phyloP scores from a whole-genome alignment of 192 early-diverging fungal species.

The Mortierella alpina region DNA sequence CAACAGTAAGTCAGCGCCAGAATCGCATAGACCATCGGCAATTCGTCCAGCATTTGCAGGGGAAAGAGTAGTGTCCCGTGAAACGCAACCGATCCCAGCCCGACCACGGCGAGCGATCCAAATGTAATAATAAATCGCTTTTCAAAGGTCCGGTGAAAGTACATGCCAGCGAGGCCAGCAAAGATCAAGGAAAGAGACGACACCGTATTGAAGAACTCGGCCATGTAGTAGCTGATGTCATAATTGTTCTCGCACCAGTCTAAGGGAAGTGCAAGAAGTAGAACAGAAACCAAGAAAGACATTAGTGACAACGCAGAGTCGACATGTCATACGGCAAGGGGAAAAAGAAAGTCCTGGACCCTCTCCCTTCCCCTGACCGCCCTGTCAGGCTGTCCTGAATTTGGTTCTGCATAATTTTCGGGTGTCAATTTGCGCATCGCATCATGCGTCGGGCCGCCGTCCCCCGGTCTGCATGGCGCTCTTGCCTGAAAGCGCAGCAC shows the following conservation, averaged over 20 bases:
- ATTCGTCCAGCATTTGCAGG: conserved; percentile 45
- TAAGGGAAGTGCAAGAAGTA: background rate
- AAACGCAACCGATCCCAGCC: conserved; percentile 47
- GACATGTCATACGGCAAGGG: background rate
- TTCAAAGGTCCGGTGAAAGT: conserved; percentile 37
- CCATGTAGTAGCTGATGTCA: conserved; percentile 68
- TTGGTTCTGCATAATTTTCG: too few relatives aligned
- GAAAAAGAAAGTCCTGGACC: background rate
- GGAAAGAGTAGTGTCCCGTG: conserved; percentile 48
- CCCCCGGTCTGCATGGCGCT: too few relatives aligned
- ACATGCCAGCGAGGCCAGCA: conserved; percentile 43
- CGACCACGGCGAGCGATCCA: conserved; percentile 39
- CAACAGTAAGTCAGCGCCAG: conserved; percentile 41
- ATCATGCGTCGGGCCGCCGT: too few relatives aligned
- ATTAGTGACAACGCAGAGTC: background rate
- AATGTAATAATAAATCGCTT: conserved; percentile 47
- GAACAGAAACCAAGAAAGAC: background rate
- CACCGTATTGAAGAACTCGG: conserved; percentile 77
- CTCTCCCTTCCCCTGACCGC: too few relatives aligned
- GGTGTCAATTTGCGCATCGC: too few relatives aligned
- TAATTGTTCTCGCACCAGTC: conserved; percentile 80
- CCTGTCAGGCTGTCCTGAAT: too few relatives aligned
- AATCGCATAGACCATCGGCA: conserved; percentile 52
- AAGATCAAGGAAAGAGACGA: conserved; percentile 57
- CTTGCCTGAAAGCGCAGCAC: too few relatives aligned